Percentiles rank a stretch among this genome's conserved stretches.
phyloP scores from a whole-genome alignment of 768 basidiomycete genomes.

The Tephrocybe sp. region DNA sequence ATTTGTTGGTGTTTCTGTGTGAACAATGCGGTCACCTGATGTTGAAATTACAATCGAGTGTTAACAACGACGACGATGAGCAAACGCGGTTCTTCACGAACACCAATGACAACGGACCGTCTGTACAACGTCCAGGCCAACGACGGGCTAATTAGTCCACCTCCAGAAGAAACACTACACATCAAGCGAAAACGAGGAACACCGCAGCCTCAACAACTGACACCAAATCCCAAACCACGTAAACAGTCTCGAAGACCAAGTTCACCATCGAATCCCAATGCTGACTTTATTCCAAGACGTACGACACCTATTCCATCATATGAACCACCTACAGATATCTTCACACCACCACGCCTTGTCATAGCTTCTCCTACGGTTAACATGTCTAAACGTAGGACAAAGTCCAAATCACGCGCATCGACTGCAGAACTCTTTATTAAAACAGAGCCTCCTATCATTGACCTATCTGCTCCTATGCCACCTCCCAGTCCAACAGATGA shows the following conservation, averaged over 20 bases:
- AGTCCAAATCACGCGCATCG: conserved; percentile 14
- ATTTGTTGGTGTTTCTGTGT: not conserved
- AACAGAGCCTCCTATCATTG: conserved; percentile 64
- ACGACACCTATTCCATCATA: conserved; percentile 61
- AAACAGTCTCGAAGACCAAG: conserved; percentile 43
- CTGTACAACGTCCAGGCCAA: conserved; percentile 11
- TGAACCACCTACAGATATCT: conserved; percentile 65
- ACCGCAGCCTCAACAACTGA: conserved; percentile 34
- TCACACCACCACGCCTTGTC: conserved; percentile 69
- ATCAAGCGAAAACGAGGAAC: conserved; percentile 39
- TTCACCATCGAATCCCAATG: conserved; percentile 44
- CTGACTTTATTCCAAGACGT: conserved; percentile 39
- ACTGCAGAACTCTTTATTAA: conserved; percentile 39
- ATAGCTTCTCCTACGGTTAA: conserved; percentile 37
- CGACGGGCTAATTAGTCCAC: conserved; percentile 46
- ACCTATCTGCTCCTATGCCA: conserved; percentile 54
- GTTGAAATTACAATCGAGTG: not conserved
- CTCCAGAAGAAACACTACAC: conserved; percentile 53
- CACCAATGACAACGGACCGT: conserved; percentile 20
- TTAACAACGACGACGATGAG: not conserved
- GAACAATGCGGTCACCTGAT: conserved; percentile 4
- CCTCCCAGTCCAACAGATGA: conserved; percentile 78
- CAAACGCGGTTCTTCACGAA: not conserved
- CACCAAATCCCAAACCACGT: conserved; percentile 62
- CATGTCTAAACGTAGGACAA: conserved; percentile 33